Evolutionary conservation across 1,139 yeast species (phyloP).

Genomic region (Suhomyces wounanorum): DNA sequence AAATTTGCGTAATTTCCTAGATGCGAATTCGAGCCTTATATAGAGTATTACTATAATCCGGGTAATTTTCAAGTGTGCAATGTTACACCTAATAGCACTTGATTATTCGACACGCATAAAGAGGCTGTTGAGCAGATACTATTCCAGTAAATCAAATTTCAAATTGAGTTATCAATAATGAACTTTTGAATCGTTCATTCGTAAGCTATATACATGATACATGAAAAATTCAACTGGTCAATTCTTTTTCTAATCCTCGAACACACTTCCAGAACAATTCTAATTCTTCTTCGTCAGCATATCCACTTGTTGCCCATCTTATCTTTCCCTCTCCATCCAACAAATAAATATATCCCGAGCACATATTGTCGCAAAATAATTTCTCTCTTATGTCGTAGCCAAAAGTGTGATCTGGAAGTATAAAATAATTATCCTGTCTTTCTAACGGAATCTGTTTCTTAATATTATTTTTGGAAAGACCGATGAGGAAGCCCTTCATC

Average conservation of each 20-base stretch:
- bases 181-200: too few species aligned
- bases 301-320: constrained; percentile 93
- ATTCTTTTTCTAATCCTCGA: constrained; percentile 47
- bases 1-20: background rate
- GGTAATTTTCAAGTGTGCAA: background rate
- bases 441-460: constrained; percentile 46
- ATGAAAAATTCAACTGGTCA: constrained; percentile 7
- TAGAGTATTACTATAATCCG: background rate
- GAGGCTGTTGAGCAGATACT: too few species aligned
- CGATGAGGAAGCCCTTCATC: constrained; percentile 64
- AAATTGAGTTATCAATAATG: too few species aligned
- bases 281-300: constrained; percentile 64
- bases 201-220: constrained; percentile 3
- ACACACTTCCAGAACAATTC: constrained; percentile 69
- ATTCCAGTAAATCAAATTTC: too few species aligned
- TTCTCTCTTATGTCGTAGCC: constrained; percentile 60
- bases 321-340: constrained; percentile 73
- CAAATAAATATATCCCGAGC: constrained; percentile 81
- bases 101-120: too few species aligned
- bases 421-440: constrained; percentile 62
- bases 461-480: constrained; percentile 49
- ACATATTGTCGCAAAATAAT: constrained; percentile 69
- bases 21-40: background rate
- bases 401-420: constrained; percentile 63
- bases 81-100: too few species aligned